These are phyloP conservation scores for Dothiorella sarmentorum DNA, from an alignment of 2,329 filamentous ascomycete genomes.

Conservation along the genomic window DNA sequence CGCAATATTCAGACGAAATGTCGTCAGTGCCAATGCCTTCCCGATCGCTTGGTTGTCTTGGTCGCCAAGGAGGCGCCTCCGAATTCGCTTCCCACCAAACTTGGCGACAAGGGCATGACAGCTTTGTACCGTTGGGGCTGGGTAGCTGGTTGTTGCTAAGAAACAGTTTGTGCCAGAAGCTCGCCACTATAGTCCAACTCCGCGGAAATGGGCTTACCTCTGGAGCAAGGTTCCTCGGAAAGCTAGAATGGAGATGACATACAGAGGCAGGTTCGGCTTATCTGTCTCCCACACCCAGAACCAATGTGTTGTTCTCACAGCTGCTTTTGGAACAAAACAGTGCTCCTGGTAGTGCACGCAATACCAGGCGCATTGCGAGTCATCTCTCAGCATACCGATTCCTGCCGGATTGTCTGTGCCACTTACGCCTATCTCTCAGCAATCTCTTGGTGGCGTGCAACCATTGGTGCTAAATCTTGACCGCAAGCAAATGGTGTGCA, in stretches of 20 bases:
- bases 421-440: conserved; percentile 1
- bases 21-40: conserved; percentile 8
- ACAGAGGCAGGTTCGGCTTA: not conserved
- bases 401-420: not conserved
- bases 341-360: not conserved
- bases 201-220: not conserved
- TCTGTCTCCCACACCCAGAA: too few species aligned
- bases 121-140: too few species aligned
- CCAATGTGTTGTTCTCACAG: not conserved
- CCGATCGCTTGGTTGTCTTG: conserved; percentile 7
- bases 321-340: not conserved
- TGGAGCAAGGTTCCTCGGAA: not conserved
- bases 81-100: not conserved
- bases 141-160: too few species aligned
- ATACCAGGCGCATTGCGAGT: not conserved
- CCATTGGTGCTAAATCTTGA: too few species aligned
- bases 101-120: not conserved
- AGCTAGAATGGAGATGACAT: not conserved
- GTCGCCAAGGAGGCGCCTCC: not conserved
- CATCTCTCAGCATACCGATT: not conserved
- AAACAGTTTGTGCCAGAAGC: too few species aligned
- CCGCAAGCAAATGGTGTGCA: too few species aligned
- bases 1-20: conserved; percentile 5
- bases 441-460: not conserved
- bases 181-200: not conserved